phyloP scores from a whole-genome alignment of 2,329 filamentous ascomycete species.

The Colletotrichum australisinense region DNA sequence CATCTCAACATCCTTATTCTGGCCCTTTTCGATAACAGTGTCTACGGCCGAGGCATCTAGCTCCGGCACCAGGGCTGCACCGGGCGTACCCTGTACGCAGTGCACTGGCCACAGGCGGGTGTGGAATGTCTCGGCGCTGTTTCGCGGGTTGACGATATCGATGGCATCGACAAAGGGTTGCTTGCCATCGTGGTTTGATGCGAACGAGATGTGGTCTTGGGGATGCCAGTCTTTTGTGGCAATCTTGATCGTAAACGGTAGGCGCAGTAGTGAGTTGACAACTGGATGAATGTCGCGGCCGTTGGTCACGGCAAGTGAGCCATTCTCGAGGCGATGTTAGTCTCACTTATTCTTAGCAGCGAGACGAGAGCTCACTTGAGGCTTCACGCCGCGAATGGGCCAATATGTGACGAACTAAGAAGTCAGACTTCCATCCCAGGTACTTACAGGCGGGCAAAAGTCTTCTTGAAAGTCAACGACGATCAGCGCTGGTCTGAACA shows the following conservation, averaged over 20 bases:
- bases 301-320: conserved; percentile 82
- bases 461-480: conserved; percentile 94
- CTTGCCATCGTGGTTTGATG: conserved; percentile 77
- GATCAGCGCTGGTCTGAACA: conserved; percentile 66
- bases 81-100: conserved; percentile 81
- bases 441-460: conserved; percentile 87
- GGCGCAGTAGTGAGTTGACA: conserved; percentile 79
- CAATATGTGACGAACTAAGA: conserved; percentile 20
- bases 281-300: conserved; percentile 76
- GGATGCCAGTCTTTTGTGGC: conserved; percentile 97
- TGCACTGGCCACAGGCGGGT: conserved; percentile 90
- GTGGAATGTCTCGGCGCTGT: conserved; percentile 70
- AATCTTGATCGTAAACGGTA: conserved; percentile 79
- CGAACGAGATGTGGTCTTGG: conserved; percentile 86
- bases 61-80: conserved; percentile 79
- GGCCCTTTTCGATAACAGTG: conserved; percentile 81
- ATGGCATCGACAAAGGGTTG: conserved; percentile 74
- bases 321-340: conserved; percentile 65
- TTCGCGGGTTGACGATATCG: conserved; percentile 74
- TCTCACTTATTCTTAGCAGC: background rate
- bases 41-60: conserved; percentile 72
- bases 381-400: background rate
- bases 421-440: conserved; percentile 1
- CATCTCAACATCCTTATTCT: conserved; percentile 83
- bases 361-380: background rate